Base-by-base conservation (phyloP, 1,284 basidiomycete species). In the Ustilago loliicola region DNA sequence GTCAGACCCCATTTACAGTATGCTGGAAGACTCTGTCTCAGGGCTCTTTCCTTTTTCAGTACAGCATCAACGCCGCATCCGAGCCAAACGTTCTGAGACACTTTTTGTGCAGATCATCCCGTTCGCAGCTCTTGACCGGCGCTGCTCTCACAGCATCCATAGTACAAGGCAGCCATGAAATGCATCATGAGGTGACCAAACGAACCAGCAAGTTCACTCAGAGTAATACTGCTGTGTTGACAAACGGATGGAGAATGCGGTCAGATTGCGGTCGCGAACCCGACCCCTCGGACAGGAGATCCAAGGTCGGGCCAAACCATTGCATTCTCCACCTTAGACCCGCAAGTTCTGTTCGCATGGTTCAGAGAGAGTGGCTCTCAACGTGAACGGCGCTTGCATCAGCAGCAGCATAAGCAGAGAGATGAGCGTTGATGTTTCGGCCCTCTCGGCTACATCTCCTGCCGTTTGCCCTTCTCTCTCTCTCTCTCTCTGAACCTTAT, bases 31-130 rank as follows among this genome's bases (percentile, higher is more conserved):
- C 48, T 50, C 48, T 50, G 45, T 48, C 21, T 25, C 25, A 50
- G 27, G 13, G 23, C 48, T 8, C 25, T 30, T 50, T 40, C 15
- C 17, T 40, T 40, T 40, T 13, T 13, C 45, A 9, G 8, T 23
- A 7, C 9, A 48, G 23, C 9, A 10, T 29, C 48, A 29, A 50
- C 48, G 25, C 48, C 48, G 48, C 27, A 50, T 50, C 25, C 48
- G 48, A 50, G 48, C 25, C 3, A 50, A 25, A 45, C 48, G n/a
- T 25, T 27, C 27, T 50, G 27, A 50, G 48, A 50, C 15, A 29
- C 23, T 50, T 50, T 45, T 45, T 21, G 38, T 17, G 48, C 27
- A 27, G 48, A 29, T 50, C 48, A 50, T 50, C 48, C 45, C 38
- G 13, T 19, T 40, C 38, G 38, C 38, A 40, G 11, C 38, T 3